Evolutionary conservation across 306 rosid species (phyloP), one percentile per base, ranked within the genome.

Genomic region (Quercus agrifolia): DNA sequence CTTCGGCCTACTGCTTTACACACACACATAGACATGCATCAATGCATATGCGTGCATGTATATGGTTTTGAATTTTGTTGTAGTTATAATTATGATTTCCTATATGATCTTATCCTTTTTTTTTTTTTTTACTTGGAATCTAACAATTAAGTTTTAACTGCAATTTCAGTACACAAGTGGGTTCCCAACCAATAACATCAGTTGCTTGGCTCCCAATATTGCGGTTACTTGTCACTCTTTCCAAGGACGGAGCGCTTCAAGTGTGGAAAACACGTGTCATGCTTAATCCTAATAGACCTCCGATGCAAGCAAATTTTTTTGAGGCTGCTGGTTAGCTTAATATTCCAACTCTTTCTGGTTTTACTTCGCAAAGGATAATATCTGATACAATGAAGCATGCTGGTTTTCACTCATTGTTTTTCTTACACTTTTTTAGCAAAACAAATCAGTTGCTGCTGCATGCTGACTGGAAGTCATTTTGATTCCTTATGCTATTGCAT

Each of bases 211-310:
- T 91, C 72, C 85, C 97, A 69, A 83, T 86, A 83, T 78, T 87
- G 89, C 94, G 92, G 78, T 85, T 93, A 82, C 97, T 96, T 84
- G 97, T 90, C 76, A 93, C 97, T 79, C 88, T 93, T 56, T 80
- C 97, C 69, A 89, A 83, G 89, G 99, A 96, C 83, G 99, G 99
- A 82, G 90, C 82, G 82, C 86, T 96, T 82, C 97, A 96, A 88
- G 96, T 91, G 70, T 96, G 99, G 99, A 96, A 93, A 89, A 93
- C 97, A 1, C 90, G 96, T 76, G 96, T 82, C 78, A 71, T 84
- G 41, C 87, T 88, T 74, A 95, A 90, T 87, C 93, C 97, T 76
- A 89, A 89, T 75, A 89, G 87, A 80, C 97, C 96, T 81, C 90
- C 96, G 38, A 86, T 78, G 96, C 96, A 83, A 75, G 97, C 98